Conservation (phyloP, 305 asterid species). For the Fraxinus sp. region DNA sequence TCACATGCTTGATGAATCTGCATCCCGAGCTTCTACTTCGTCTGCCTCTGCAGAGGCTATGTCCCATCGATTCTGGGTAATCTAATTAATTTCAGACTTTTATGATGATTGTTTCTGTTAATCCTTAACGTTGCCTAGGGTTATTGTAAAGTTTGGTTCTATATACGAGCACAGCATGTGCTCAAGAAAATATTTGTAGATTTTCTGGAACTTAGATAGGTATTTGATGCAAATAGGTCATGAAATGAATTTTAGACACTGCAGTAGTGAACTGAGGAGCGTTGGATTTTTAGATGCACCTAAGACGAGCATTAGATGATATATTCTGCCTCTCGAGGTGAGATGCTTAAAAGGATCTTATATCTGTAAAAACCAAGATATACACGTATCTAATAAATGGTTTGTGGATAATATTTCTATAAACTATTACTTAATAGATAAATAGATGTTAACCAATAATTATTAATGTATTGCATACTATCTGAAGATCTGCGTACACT, state of each 20-base stretch:
- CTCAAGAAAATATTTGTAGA: background rate
- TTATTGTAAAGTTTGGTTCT: constrained; percentile 9
- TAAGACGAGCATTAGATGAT: background rate
- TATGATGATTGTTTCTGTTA: background rate
- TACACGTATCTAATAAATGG: background rate
- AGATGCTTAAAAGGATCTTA: background rate
- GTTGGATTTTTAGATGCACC: background rate
- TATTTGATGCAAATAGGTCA: constrained; percentile 1
- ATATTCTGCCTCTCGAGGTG: background rate
- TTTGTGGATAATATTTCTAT: background rate
- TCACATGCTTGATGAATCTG: constrained; percentile 62
- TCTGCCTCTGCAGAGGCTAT: constrained; percentile 53
- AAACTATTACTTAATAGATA: background rate
- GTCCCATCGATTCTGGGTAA: constrained; percentile 98
- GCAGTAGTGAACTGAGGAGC: background rate
- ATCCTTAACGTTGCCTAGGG: constrained; percentile 14
- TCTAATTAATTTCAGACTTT: constrained; percentile 1
- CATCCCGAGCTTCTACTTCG: constrained; percentile 40
- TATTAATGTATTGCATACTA: background rate
- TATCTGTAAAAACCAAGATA: background rate
- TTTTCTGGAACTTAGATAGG: constrained; percentile 6
- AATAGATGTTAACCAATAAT: background rate
- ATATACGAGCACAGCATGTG: background rate
- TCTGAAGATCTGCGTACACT: background rate
- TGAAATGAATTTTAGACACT: background rate